These are phyloP conservation scores for Aphanoascus verrucosus DNA, from an alignment of 2,329 filamentous ascomycete species.

Conservation along the genomic window DNA sequence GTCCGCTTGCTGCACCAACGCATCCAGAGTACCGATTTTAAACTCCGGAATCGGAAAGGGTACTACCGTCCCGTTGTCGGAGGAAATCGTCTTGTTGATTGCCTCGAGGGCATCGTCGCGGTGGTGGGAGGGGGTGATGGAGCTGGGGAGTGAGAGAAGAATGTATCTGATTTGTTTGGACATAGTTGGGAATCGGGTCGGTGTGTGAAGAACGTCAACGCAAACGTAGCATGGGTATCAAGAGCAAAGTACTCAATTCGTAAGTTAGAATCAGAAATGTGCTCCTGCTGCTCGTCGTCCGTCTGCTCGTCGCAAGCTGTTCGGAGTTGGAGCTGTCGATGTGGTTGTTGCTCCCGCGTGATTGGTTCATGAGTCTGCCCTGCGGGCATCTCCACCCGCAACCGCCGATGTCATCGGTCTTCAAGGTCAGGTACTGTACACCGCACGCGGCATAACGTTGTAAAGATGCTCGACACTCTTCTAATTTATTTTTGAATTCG, in stretches of 20 bases:
- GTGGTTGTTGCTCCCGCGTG: neutral
- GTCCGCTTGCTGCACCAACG: conserved; percentile 89
- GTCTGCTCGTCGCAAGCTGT: neutral
- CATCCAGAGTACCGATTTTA: conserved; percentile 95
- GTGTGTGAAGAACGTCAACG: neutral
- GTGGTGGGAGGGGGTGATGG: conserved; percentile 71
- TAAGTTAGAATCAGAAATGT: too few relatives aligned
- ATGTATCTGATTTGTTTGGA: conserved; percentile 56
- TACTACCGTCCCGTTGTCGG: conserved; percentile 63
- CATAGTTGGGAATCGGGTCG: conserved; percentile 22
- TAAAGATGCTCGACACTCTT: too few relatives aligned
- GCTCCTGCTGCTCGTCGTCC: neutral
- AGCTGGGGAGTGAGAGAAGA: conserved; percentile 79
- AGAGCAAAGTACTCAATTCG: too few relatives aligned
- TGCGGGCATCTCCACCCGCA: too few relatives aligned
- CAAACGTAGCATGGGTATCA: neutral
- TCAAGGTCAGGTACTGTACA: too few relatives aligned
- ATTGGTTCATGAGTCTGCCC: neutral
- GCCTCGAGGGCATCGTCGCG: conserved; percentile 70
- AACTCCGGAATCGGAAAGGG: conserved; percentile 82
- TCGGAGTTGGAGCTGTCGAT: neutral
- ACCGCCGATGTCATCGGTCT: too few relatives aligned
- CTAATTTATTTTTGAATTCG: too few relatives aligned
- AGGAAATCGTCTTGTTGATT: conserved; percentile 58
- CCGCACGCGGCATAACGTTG: too few relatives aligned